phyloP scores from a whole-genome alignment of 495 filamentous ascomycete species.

The Penicillium coprophilum region DNA sequence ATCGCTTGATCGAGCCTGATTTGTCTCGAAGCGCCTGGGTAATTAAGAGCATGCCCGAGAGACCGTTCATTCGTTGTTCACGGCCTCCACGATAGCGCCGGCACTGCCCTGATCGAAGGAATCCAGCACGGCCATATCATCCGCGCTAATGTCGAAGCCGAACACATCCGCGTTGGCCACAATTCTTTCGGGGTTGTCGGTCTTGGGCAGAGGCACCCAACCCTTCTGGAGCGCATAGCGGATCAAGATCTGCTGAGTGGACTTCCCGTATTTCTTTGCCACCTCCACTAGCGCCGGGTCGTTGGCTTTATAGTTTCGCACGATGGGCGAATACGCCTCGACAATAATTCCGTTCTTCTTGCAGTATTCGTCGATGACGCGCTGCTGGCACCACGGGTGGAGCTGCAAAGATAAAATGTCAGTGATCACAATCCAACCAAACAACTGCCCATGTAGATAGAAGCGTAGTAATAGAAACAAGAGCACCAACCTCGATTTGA shows the following conservation, averaged over 20 bases:
- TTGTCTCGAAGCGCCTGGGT: background rate
- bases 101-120: constrained; percentile 61
- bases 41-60: background rate
- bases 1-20: background rate
- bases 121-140: constrained; percentile 65
- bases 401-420: constrained; percentile 40
- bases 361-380: constrained; percentile 60
- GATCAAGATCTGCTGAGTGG: constrained; percentile 54
- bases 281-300: constrained; percentile 54
- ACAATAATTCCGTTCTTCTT: constrained; percentile 58
- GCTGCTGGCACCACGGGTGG: constrained; percentile 68
- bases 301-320: constrained; percentile 59
- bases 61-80: constrained; percentile 42
- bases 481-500: constrained; percentile 60
- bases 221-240: constrained; percentile 64
- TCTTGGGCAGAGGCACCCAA: constrained; percentile 75
- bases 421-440: constrained; percentile 5
- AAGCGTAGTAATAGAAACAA: background rate
- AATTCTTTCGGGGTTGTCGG: constrained; percentile 60
- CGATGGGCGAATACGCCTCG: constrained; percentile 66
- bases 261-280: constrained; percentile 52
- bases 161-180: constrained; percentile 65
- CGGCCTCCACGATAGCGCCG: constrained; percentile 54
- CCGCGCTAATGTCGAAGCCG: constrained; percentile 59
- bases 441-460: background rate